Conservation (phyloP, 768 basidiomycete genomes). For the Pulveroboletus frians region DNA sequence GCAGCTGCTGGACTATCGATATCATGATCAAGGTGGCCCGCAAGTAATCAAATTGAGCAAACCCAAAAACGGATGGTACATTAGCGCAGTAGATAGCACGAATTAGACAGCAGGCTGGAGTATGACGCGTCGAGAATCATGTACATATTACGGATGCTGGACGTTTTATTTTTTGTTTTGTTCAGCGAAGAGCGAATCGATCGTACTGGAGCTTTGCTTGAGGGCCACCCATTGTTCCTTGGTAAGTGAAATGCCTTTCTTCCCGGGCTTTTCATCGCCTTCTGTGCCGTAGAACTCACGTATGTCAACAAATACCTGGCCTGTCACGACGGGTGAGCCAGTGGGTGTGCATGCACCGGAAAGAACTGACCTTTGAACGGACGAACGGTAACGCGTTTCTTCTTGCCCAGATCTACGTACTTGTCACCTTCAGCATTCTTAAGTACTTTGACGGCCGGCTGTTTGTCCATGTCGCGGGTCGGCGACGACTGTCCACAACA, state of each 20-base stretch:
- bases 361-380: slow-evolving; percentile 39
- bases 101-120: background rate
- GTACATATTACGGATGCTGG: background rate
- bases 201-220: slow-evolving; percentile 37
- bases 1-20: slow-evolving; percentile 65
- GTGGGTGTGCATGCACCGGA: background rate
- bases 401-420: slow-evolving; percentile 68
- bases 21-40: slow-evolving; percentile 1
- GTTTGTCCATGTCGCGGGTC: background rate
- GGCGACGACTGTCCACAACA: slow-evolving; percentile 12
- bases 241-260: slow-evolving; percentile 70
- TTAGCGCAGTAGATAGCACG: slow-evolving; percentile 4
- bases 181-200: slow-evolving; percentile 49
- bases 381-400: slow-evolving; percentile 57
- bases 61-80: background rate
- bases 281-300: slow-evolving; percentile 63
- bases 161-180: slow-evolving; percentile 17
- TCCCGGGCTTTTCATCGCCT: slow-evolving; percentile 69
- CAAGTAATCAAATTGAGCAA: background rate
- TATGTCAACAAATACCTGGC: slow-evolving; percentile 58
- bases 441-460: slow-evolving; percentile 4
- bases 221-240: slow-evolving; percentile 65
- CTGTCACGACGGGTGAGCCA: slow-evolving; percentile 34
- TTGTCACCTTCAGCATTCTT: slow-evolving; percentile 32
- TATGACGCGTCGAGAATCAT: background rate